A percentile compares a stretch with the other conserved stretches of the same genome.
Conservation (phyloP, 164 flowering plant species). For the Kalanchoe fedtschenkoi region DNA sequence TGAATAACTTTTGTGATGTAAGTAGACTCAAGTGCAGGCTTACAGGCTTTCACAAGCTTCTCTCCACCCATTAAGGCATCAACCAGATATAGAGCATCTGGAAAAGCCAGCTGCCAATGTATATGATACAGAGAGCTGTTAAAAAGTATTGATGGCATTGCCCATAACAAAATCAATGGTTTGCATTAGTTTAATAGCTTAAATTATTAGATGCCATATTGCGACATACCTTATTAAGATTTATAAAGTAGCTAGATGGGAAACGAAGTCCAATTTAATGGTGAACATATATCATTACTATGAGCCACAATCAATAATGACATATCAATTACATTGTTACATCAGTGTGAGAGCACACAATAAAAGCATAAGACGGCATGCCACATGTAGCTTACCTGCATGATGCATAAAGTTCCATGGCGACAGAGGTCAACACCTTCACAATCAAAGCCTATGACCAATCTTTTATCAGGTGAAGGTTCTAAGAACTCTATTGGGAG, state of each 20-base stretch:
- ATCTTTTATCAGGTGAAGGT: constrained; percentile 50
- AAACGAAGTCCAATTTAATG: neutral
- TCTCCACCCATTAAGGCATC: constrained; percentile 82
- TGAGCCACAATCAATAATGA: neutral
- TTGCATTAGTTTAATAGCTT: neutral
- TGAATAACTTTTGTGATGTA: constrained; percentile 94
- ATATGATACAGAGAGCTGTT: neutral
- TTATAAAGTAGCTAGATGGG: neutral
- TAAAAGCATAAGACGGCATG: neutral
- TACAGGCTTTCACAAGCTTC: constrained; percentile 74
- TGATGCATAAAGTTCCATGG: constrained; percentile 68
- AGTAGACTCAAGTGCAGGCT: constrained; percentile 96
- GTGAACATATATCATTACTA: too few relatives aligned
- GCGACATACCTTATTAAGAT: neutral
- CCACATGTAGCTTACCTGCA: constrained; percentile 47
- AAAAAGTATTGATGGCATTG: neutral
- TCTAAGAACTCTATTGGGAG: constrained; percentile 69
- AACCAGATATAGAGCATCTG: constrained; percentile 83
- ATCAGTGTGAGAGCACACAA: neutral
- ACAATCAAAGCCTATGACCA: constrained; percentile 83
- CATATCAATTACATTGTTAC: neutral
- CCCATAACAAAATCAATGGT: neutral
- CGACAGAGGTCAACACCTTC: constrained; percentile 94
- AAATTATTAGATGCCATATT: neutral
- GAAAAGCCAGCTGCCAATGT: constrained; percentile 71